Conservation (phyloP, 305 asterid species). For the Solanum aculeatissimum region DNA sequence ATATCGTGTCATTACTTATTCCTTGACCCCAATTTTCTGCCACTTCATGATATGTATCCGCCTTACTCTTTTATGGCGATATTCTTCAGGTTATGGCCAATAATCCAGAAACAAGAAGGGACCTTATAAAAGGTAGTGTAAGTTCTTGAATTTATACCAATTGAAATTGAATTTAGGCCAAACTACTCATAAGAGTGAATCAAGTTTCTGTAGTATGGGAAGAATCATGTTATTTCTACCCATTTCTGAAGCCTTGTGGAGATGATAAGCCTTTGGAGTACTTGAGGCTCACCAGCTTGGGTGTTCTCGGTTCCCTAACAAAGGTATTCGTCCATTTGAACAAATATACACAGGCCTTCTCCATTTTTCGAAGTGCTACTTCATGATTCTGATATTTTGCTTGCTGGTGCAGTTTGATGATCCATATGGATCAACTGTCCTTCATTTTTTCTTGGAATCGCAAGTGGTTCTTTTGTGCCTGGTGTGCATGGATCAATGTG, state of each 20-base stretch:
- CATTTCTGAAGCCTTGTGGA: neutral
- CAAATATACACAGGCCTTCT: neutral
- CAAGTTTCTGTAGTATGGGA: neutral
- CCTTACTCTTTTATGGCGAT: neutral
- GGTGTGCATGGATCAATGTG: conserved; percentile 17
- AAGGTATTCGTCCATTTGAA: conserved; percentile 10
- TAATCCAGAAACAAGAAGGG: conserved; percentile 5
- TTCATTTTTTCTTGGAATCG: conserved; percentile 12
- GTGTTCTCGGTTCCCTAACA: conserved; percentile 22
- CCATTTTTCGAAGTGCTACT: neutral
- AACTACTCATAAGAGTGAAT: neutral
- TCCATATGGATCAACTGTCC: neutral
- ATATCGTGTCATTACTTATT: neutral
- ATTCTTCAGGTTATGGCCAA: neutral
- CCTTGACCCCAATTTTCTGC: neutral
- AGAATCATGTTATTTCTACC: neutral
- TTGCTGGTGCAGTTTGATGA: conserved; percentile 20
- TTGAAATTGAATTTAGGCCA: neutral
- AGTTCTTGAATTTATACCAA: neutral
- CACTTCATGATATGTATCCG: neutral
- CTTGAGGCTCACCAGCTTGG: conserved; percentile 16
- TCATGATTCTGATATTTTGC: neutral
- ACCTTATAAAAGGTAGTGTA: neutral
- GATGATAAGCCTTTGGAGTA: conserved; percentile 4
- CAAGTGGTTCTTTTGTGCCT: conserved; percentile 25